Evolutionary conservation across 768 basidiomycete species (phyloP).

Genomic region (Daedaleopsis nitida): DNA sequence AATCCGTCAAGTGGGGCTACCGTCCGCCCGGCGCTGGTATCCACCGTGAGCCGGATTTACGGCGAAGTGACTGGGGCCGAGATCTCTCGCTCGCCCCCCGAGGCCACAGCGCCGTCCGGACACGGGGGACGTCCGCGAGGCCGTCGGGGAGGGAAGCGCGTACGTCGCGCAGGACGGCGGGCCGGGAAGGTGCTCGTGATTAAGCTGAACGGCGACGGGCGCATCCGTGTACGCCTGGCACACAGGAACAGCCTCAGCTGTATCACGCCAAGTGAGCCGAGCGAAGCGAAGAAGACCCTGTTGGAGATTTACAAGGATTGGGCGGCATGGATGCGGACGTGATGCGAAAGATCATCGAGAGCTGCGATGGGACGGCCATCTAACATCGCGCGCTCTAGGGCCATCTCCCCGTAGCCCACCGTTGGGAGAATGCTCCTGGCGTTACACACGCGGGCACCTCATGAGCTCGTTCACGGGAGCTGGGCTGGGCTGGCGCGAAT

Average conservation of each 20-base stretch:
- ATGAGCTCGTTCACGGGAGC: conserved; percentile 41
- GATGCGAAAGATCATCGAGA: conserved; percentile 13
- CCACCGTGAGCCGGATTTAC: conserved; percentile 34
- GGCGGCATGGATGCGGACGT: conserved; percentile 15
- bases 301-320: conserved; percentile 5
- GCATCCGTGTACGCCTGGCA: conserved; percentile 14
- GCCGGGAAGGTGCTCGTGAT: conserved; percentile 30
- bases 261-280: conserved; percentile 5
- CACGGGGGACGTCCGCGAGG: background rate
- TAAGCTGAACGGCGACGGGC: conserved; percentile 37
- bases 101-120: conserved; percentile 5
- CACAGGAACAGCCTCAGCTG: conserved; percentile 15
- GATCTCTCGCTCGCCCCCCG: conserved; percentile 26
- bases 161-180: conserved; percentile 28
- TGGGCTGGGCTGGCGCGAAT: conserved; percentile 41
- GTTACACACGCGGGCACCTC: conserved; percentile 26
- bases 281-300: conserved; percentile 10
- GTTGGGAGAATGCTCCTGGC: conserved; percentile 13
- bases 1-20: background rate
- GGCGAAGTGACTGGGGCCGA: conserved; percentile 30
- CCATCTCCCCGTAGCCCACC: conserved; percentile 15
- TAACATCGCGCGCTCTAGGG: conserved; percentile 18
- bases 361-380: conserved; percentile 6
- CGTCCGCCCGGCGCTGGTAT: conserved; percentile 36
- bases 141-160: conserved; percentile 33